Evolutionary conservation across 2,329 filamentous ascomycete genomes (phyloP), one percentile per base, ranked within the genome.

Genomic region (Magnaporthiopsis rhizophila): DNA sequence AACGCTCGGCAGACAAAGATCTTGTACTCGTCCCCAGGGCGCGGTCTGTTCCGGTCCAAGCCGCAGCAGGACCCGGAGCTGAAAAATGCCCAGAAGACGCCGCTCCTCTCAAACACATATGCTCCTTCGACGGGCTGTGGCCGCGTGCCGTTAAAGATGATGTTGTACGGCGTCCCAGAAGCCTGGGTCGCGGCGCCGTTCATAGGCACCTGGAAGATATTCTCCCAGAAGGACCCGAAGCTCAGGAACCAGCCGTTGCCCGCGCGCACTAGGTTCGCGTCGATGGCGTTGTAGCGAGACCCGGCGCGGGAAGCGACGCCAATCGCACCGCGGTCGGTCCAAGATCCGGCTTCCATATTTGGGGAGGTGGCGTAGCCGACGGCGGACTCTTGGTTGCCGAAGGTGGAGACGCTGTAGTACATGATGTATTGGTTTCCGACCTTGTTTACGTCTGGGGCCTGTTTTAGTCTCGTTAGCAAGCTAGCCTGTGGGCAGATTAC

Each of bases 171-270:
- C 11, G 62, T 65, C 5, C 70, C 68, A 2, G 71, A 65, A 3
- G 69, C 69, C 28, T 71, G 73, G 13, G 72, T 75, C 18, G 50
- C 45, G 30, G 61, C 36, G 2, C 72, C 69, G 38, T 71, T 71
- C 73, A 89, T 80, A 50, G 77, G 71, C 1, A 85, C 83, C 71
- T 86, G 84, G 76, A 84, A 88, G 65, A 90, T 79, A 70, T 86
- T 83, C 9, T 76, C 73, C 86, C 87, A 91, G 79, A 89, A 91
- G 18, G 84, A 88, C 26, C 88, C 88, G 67, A 89, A 91, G 66
- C 79, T 84, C 71, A 87, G 74, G 65, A 80, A 79, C 68, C 81
- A 81, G 2, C 67, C 67, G 26, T 73, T 75, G 13, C 76, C 70
- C 65, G 86, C 73, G 3, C 76, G 70, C 65, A 86, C 73, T 4